phyloP scores from a whole-genome alignment of 495 filamentous ascomycete species.

The Xylaria sp. region DNA sequence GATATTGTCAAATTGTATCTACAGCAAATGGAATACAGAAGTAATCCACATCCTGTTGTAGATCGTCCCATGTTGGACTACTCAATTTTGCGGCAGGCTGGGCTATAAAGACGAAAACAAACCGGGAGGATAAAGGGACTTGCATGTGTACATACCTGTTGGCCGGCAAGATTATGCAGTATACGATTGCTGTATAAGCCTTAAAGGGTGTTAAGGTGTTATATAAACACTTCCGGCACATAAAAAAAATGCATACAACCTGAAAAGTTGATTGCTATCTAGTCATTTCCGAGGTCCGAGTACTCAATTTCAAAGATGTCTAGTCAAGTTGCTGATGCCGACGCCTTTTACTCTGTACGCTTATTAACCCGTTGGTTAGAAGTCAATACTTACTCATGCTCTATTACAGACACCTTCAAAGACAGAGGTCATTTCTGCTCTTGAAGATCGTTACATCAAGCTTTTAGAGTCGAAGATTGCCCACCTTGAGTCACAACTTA shows the following conservation, averaged over 20 bases:
- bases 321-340: not conserved
- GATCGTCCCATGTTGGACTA: not conserved
- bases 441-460: conserved; percentile 15
- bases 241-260: not conserved
- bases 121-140: not conserved
- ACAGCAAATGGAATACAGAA: not conserved
- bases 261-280: not conserved
- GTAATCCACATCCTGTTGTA: not conserved
- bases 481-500: conserved; percentile 2
- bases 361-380: not conserved
- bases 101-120: not conserved
- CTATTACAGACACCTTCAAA: not conserved
- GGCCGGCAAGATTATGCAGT: not conserved
- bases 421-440: not conserved
- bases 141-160: not conserved
- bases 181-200: not conserved
- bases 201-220: not conserved
- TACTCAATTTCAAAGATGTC: not conserved
- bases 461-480: conserved; percentile 7
- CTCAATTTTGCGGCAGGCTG: not conserved
- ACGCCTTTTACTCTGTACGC: not conserved
- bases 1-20: not conserved
- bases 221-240: not conserved
- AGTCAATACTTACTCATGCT: not conserved
- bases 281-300: not conserved